Conservation (phyloP, 2,329 filamentous ascomycete genomes). For the Fusarium sp. region DNA sequence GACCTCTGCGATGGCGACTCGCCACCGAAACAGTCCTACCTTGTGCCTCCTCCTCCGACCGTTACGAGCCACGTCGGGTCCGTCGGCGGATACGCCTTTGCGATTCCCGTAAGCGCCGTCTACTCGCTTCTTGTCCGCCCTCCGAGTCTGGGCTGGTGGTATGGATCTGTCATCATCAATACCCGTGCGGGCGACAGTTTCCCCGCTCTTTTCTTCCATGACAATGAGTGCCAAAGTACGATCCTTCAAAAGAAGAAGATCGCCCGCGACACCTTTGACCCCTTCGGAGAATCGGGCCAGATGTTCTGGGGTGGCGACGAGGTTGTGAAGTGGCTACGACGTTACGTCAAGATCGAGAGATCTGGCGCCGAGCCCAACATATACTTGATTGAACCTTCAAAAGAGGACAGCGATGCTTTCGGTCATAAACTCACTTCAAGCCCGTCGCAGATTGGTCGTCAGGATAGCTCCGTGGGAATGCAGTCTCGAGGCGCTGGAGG, state of each 20-base stretch:
- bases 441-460: conserved; percentile 42
- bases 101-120: conserved; percentile 89
- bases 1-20: conserved; percentile 87
- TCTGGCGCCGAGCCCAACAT: conserved; percentile 90
- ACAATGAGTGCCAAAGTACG: conserved; percentile 95
- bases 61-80: conserved; percentile 81
- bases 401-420: conserved; percentile 88
- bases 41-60: conserved; percentile 92
- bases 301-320: conserved; percentile 99
- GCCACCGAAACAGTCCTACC: conserved; percentile 86
- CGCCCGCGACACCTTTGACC: conserved; percentile 88
- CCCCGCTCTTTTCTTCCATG: conserved; percentile 96
- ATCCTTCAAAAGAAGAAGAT: conserved; percentile 93
- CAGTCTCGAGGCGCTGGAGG: conserved; percentile 53
- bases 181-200: conserved; percentile 92
- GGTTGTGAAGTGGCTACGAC: conserved; percentile 89
- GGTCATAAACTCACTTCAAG: conserved; percentile 70
- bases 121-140: conserved; percentile 93
- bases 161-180: conserved; percentile 95
- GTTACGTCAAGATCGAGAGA: conserved; percentile 86
- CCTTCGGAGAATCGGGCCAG: conserved; percentile 85
- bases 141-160: conserved; percentile 98
- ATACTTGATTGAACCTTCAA: conserved; percentile 89
- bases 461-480: conserved; percentile 53
- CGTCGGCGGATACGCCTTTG: conserved; percentile 88